Evolutionary conservation across 345 rosid genomes (phyloP), one percentile per base, ranked within the genome.

Genomic region (Murraya koenigii): DNA sequence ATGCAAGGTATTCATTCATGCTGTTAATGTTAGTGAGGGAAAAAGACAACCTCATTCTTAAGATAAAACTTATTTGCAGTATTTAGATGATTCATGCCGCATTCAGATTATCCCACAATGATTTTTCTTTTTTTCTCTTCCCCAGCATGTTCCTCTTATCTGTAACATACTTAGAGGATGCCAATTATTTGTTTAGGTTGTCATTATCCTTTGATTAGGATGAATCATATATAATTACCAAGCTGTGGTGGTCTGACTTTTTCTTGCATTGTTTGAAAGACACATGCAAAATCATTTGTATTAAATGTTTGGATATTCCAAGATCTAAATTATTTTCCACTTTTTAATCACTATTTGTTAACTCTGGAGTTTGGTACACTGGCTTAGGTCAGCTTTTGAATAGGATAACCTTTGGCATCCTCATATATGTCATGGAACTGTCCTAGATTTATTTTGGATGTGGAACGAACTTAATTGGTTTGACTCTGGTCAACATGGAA

Each of bases 1-100:
- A 91, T 69, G 84, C 92, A 75, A 92, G 99, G 99, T 96, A 79
- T 62, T 77, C 68, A 38, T 79, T 84, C 15, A 36, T 78, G 66
- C 70, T 71, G 82, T 69, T 60, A 66, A 67, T 64, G 60, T 72
- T 75, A 61, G 66, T 86, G 55, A 41, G 71, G 19, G 39, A 58
- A 55, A 14, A 41, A 70, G 33, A 30, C 4, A n/a, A 19, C 47
- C 36, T 26, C 56, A 70, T 66, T 5, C 19, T 38, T 33, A 72
- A 60, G 14, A 35, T 23, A 44, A 47, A 54, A 25, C 52, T 7
- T 52, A 36, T 69, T 13, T 11, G 44, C 35, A 60, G 55, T 23
- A 63, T 78, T 72, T n/a, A 66, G 63, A 71, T 72, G 59, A 28
- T 59, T 49, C 10, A 23, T 49, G 14, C 47, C 35, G 64, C 44